Base-by-base conservation (phyloP, 441 rosid genomes). In the Euphorbia celastroides region DNA sequence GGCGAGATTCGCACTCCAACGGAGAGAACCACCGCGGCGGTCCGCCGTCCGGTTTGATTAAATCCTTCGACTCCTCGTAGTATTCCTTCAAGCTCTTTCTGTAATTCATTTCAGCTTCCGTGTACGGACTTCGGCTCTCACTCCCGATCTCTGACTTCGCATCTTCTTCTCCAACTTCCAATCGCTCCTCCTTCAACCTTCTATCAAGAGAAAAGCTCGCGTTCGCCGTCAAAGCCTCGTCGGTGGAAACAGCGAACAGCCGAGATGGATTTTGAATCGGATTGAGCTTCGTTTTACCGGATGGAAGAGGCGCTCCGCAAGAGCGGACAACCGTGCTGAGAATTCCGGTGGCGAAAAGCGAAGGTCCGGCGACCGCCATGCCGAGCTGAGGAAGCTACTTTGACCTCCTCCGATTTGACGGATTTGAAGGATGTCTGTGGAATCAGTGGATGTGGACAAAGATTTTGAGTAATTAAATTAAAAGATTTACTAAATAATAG, bases 21-120 rank as follows among this genome's bases (percentile, higher is more conserved):
- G 96, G 98, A 70, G 93, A 84, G 79, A 89, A 89, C 95, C 98
- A 89, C 60, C 95, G 88, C 36, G 90, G 86, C 32, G 89, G 90
- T 27, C 77, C 65, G 12, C 88, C 80, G 9, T 79, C 80, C 9
- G 75, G 70, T 60, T 75, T 79, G 52, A 75, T 74, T 54, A 87
- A 75, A 23, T 72, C 79, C 70, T 77, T 63, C 0, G 79, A 70
- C 30, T 75, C 84, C 55, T 77, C 83, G 16, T 88, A 79, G 72
- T 77, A 89, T 60, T 84, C 85, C 68, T 78, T 72, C 65, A 85
- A 63, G 31, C 79, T 72, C 78, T 79, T 77, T 60, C 67, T 60
- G 51, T 32, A 62, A 41, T 60, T 71, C 50, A 74, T 22, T 48
- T 67, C 83, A 14, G 60, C 27, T 46, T 60, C 68, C 26, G 30